These are phyloP conservation scores for Leucosporidium yakuticum DNA, from an alignment of 768 basidiomycete species.

Conservation along the genomic window DNA sequence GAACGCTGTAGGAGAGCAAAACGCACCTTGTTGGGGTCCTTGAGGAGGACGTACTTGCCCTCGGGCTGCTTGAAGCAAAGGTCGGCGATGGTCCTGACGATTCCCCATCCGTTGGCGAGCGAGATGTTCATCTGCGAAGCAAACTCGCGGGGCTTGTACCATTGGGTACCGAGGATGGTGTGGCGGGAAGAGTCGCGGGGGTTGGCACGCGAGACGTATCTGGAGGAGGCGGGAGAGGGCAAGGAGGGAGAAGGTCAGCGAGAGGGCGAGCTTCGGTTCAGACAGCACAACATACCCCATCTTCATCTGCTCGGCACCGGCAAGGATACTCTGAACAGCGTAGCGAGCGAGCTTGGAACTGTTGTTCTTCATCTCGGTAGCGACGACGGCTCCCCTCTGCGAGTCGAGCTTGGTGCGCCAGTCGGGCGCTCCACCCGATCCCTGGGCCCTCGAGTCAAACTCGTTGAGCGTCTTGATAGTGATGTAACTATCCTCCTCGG, in stretches of 20 bases:
- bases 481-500: constrained; percentile 62
- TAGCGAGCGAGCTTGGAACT: constrained; percentile 95
- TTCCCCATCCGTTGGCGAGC: constrained; percentile 94
- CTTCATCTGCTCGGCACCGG: constrained; percentile 94
- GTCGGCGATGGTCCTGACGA: constrained; percentile 89
- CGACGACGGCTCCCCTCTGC: constrained; percentile 93
- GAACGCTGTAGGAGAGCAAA: constrained; percentile 9
- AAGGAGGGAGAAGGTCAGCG: constrained; percentile 11
- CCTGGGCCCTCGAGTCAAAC: constrained; percentile 83
- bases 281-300: constrained; percentile 64
- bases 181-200: constrained; percentile 93
- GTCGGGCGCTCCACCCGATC: constrained; percentile 92
- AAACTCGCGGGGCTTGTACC: constrained; percentile 89
- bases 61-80: constrained; percentile 94
- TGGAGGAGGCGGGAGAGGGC: constrained; percentile 41
- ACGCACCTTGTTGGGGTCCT: constrained; percentile 76
- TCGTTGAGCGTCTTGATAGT: constrained; percentile 95
- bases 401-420: constrained; percentile 97
- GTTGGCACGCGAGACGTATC: constrained; percentile 89
- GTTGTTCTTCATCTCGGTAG: constrained; percentile 99
- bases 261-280: background rate
- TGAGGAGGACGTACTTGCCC: constrained; percentile 93
- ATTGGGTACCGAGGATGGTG: constrained; percentile 88
- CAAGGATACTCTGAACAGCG: constrained; percentile 89
- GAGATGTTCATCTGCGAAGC: constrained; percentile 92